Conservation (phyloP, 768 basidiomycete species). For the Galerina sulciceps region DNA sequence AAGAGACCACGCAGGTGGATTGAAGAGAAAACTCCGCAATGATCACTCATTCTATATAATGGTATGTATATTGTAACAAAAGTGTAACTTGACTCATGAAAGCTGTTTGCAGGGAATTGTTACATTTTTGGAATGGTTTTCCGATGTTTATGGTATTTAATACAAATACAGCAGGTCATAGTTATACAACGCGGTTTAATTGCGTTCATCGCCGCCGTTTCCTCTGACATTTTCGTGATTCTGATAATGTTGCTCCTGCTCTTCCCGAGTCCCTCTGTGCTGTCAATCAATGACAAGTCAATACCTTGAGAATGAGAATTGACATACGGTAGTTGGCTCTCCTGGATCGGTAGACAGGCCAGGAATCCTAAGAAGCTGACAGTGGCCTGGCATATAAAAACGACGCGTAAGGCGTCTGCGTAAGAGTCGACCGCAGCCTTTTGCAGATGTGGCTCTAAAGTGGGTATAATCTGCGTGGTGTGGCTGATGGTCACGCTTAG, state of each 20-base stretch:
- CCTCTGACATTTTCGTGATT: constrained; percentile 37
- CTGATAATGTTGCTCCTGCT: constrained; percentile 61
- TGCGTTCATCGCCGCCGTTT: constrained; percentile 25
- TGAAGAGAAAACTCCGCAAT: constrained; percentile 62
- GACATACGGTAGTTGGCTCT: constrained; percentile 66
- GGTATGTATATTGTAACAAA: background rate
- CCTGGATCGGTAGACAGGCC: constrained; percentile 75
- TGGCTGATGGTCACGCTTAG: constrained; percentile 46
- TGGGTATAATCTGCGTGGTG: constrained; percentile 72
- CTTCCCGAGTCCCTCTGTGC: constrained; percentile 61
- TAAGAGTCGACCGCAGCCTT: constrained; percentile 78
- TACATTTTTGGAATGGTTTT: constrained; percentile 13
- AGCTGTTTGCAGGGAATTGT: no score
- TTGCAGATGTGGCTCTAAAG: constrained; percentile 55
- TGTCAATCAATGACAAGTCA: constrained; percentile 4
- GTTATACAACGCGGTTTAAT: constrained; percentile 29
- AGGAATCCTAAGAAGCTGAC: constrained; percentile 71
- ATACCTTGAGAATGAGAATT: background rate
- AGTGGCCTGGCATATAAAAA: constrained; percentile 80
- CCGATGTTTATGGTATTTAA: constrained; percentile 27
- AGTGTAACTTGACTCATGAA: no score
- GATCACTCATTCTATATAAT: constrained; percentile 2
- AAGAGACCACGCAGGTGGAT: constrained; percentile 82
- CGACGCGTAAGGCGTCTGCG: constrained; percentile 75
- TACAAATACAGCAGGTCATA: constrained; percentile 25